phyloP scores from a whole-genome alignment of 352 stramenopile genomes.

The Saprolegnia parasitica region DNA sequence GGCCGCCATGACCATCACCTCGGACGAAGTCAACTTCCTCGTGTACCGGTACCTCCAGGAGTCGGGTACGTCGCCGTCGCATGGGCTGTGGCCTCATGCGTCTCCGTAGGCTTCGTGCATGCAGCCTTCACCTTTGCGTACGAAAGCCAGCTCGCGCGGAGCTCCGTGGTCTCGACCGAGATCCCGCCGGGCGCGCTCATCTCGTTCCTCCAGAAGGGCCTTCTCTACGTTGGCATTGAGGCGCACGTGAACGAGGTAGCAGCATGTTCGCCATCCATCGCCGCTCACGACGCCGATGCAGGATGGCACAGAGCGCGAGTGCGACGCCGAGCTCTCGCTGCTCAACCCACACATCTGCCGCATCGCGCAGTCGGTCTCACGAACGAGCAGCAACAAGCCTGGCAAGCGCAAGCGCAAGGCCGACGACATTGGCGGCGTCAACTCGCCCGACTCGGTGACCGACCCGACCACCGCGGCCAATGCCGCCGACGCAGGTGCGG shows the following conservation, averaged over 20 bases:
- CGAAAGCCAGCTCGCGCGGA: conserved; percentile 94
- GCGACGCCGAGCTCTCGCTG: conserved; percentile 87
- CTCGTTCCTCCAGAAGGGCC: conserved; percentile 97
- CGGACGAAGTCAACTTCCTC: conserved; percentile 98
- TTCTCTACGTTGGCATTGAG: conserved; percentile 93
- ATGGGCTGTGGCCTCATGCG: background rate
- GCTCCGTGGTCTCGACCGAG: conserved; percentile 87
- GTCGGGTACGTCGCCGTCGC: conserved; percentile 59
- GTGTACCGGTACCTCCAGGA: conserved; percentile 97
- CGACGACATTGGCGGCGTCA: conserved; percentile 35
- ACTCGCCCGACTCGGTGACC: conserved; percentile 58
- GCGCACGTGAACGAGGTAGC: conserved; percentile 83
- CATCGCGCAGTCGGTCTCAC: conserved; percentile 56
- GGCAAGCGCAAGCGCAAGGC: conserved; percentile 80
- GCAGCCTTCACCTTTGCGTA: conserved; percentile 98
- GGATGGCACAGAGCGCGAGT: conserved; percentile 83
- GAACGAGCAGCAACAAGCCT: conserved; percentile 31
- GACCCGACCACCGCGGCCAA: conserved; percentile 28
- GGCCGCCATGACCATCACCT: conserved; percentile 81
- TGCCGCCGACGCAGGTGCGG: background rate
- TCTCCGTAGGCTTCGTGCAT: conserved; percentile 88
- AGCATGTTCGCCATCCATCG: conserved; percentile 42
- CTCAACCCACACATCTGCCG: conserved; percentile 89
- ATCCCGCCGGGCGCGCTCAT: conserved; percentile 96
- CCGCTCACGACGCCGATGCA: conserved; percentile 52